phyloP scores from a whole-genome alignment of 2,329 filamentous ascomycete species.

The Curvularia spicifera region DNA sequence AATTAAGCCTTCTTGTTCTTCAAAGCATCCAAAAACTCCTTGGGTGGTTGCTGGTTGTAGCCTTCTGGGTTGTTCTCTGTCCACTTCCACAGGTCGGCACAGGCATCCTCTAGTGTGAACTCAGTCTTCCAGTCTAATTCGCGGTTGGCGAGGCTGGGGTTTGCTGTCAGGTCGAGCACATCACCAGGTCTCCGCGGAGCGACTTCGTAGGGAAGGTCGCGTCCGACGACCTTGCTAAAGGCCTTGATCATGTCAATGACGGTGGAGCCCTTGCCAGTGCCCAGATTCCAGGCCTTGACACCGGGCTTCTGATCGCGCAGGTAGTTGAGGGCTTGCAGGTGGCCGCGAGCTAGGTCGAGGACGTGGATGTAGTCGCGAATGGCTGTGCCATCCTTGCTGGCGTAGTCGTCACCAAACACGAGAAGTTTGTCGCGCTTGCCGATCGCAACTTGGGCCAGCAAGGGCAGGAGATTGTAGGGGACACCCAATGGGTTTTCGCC shows the following conservation, averaged over 20 bases:
- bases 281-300: conserved; percentile 94
- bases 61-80: conserved; percentile 96
- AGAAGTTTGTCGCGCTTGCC: conserved; percentile 93
- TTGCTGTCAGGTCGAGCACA: conserved; percentile 92
- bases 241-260: conserved; percentile 98
- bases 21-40: conserved; percentile 71
- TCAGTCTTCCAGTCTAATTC: conserved; percentile 94
- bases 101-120: conserved; percentile 88
- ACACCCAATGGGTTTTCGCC: conserved; percentile 96
- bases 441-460: conserved; percentile 94
- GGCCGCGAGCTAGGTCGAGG: conserved; percentile 83
- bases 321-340: conserved; percentile 88
- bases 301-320: conserved; percentile 84
- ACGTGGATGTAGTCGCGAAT: conserved; percentile 99
- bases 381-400: conserved; percentile 86
- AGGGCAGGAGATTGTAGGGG: conserved; percentile 92
- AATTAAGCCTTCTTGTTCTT: conserved; percentile 38
- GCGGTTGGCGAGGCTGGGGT: conserved; percentile 82
- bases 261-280: conserved; percentile 91
- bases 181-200: conserved; percentile 83
- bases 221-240: conserved; percentile 86
- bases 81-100: conserved; percentile 95
- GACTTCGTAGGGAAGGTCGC: conserved; percentile 85
- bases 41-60: conserved; percentile 89
- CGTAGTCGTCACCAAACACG: conserved; percentile 94